Base-by-base conservation (phyloP, 352 stramenopile species). In the Pythium scleroteichum region DNA sequence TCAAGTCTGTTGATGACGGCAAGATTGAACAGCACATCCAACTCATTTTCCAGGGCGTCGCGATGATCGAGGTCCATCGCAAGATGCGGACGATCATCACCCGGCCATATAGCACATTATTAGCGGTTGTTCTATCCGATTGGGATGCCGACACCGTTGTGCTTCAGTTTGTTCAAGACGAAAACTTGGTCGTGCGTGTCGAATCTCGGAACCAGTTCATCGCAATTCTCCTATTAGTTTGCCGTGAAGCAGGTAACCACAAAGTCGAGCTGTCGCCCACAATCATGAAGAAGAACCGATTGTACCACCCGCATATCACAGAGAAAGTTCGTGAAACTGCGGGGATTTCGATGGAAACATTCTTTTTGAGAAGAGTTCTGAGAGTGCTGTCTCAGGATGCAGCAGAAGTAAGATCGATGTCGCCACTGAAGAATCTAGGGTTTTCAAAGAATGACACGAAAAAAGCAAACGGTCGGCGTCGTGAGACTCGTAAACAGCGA, bases 131-230 rank as follows among this genome's bases (percentile, higher is more conserved):
- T 16, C 78, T 68, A 12, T 72, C 77, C 0, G 76, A 85, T 16
- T 87, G 69, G 73, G 77, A 90, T 44, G 48, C 61, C 23, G 66
- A 82, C 49, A 87, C 68, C 2, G 73, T 89, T 23, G 60, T 79
- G n/a, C 63, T 92, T 26, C 76, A 89, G 57, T 92, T 92, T 44
- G 72, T 78, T 0, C 75, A 87, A 10, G 73, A 78, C 13, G 78
- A 92, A 24, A 79, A 62, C 4, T 27, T 92, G 22, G 53, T 85
- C 0, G 65, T 92, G 42, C 64, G 78, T 26, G 61, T 92, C 7
- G 76, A 88, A 16, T 57, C 66, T 1, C 66, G 82, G 3, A 76
- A 92, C 59, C 78, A 89, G 41, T 72, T 92, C 50, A 75, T 88
- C n/a, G 75, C 82, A 3, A 56, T 92, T 26, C 27, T 90, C 33